Evolutionary conservation across 176 grass and related monocot genomes (phyloP), one percentile per base, ranked within the genome.

Genomic region (Phragmites australis): DNA sequence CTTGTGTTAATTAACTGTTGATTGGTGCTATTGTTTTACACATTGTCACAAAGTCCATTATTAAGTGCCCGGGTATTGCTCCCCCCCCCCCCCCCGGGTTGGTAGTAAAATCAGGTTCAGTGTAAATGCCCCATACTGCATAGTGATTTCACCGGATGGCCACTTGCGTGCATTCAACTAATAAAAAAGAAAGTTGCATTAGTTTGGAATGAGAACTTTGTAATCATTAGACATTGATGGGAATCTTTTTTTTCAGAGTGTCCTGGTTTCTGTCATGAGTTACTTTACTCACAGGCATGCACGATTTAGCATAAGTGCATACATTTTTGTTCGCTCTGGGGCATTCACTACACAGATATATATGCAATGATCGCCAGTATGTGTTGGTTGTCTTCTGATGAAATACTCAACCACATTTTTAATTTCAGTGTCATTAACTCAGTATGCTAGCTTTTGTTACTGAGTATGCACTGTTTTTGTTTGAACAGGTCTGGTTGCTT

Each of bases 141-240:
- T 47, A 52, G 46, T 42, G 70, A 59, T 60, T 40, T 81, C 25
- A 34, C 54, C 22, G 41, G 32, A 65, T 77, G n/a, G n/a, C n/a
- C n/a, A 69, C 15, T 6, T 55, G 22, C 13, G 15, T 15, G 40
- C 27, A 26, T 29, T 84, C 43, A 25, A 68, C 51, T 13, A 32
- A 51, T 22, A 9, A 10, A 48, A 83, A 72, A 50, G 17, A 6
- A 74, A 21, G 18, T 43, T 43, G 11, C 17, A 51, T 69, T 64
- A 40, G 14, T 68, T 82, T n/a, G 21, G 73, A 70, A 82, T 72
- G 73, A 65, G 59, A 71, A 78, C 76, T 75, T 22, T 84, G 42
- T 84, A 49, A 40, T 70, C 53, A 43, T 70, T 70, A 75, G 46
- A 30, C 60, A 52, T 68, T 42, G 75, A 70, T 81, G 76, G n/a